Evolutionary conservation across 2,329 filamentous ascomycete genomes (phyloP), one percentile per base, ranked within the genome.

Genomic region (Trichoderma harzianum): DNA sequence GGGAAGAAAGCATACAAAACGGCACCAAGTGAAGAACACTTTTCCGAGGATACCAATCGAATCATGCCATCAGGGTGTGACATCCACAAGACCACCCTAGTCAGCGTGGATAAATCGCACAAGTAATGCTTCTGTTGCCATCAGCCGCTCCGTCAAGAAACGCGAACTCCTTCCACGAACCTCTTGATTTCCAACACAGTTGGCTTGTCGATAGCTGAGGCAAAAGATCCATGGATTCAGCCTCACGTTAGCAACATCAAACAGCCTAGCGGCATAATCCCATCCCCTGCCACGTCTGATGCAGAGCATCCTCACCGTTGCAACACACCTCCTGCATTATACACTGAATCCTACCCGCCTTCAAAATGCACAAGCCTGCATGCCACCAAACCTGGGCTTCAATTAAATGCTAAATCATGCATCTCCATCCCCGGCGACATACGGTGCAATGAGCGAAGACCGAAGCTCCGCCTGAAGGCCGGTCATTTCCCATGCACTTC

Each of bases 291-390:
- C 55, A 34, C 43, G 63, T 71, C 62, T 32, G n/a, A 71, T 67
- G 69, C 69, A 71, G 62, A 67, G 58, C 58, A 64, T 70, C 68
- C 60, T 47, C 68, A 60, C 63, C 55, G 34, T 61, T 60, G 69
- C 62, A 60, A 71, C 36, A 69, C 69, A 71, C 62, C 62, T 53
- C 57, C 34, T 61, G 55, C 57, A 51, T 61, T 61, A 39, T 32
- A 30, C 34, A 34, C 53, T 60, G 65, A 26, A 61, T 69, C 55
- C 55, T 34, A 26, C 55, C 66, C 55, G 66, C 66, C 36, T 55
- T 53, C 30, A 32, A 53, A 55, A 53, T 62, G 58, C 57, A 69
- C 28, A 61, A 69, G 16, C 58, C 43, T 69, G 55, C 66, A 51
- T 61, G 28, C 55, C 26, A 53, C 66, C 28, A 24, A 53, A n/a